Evolutionary conservation across 2,329 filamentous ascomycete species (phyloP), one percentile per base, ranked within the genome.

Genomic region (Nemania diffusa): DNA sequence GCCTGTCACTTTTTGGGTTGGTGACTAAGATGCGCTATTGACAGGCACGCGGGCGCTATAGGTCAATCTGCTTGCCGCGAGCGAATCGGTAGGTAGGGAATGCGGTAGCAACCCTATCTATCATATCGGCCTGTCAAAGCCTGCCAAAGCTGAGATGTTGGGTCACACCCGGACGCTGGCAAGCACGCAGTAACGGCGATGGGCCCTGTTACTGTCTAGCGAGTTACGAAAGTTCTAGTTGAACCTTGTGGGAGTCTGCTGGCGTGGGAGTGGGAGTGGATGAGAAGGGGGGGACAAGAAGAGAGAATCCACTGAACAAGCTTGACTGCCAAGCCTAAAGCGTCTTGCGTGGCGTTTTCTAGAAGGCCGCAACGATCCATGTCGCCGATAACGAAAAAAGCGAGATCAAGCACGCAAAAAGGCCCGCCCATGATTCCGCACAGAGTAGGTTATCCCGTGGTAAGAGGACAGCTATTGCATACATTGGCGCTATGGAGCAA

Each of bases 281-380:
- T 22, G 51, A 37, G 44, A 29, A 55, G 22, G 53, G 46, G n/a
- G n/a, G n/a, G n/a, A n/a, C n/a, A n/a, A n/a, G n/a, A n/a, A n/a
- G n/a, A n/a, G 29, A n/a, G 57, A 68, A 29, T 50, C 66, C 66
- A 68, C 66, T 66, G 66, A 68, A 66, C 66, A 68, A 68, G 66
- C 66, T 68, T 66, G 58, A 37, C 17, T 15, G 66, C 66, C 62
- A 68, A 66, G 66, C 32, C 6, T 13, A 53, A 57, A 27, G 48
- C 32, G 34, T 64, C 56, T 53, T 57, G 57, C 61, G 62, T 66
- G 63, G 66, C 58, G 66, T 66, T 62, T 68, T 68, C 66, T 68
- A 68, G 66, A 68, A 68, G 62, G 62, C 57, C 55, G 46, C 50
- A 46, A 11, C 44, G n/a, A 56, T 29, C 66, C 66, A 62, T 64